phyloP scores from a whole-genome alignment of 768 basidiomycete species.

The Hygrophorus russula region DNA sequence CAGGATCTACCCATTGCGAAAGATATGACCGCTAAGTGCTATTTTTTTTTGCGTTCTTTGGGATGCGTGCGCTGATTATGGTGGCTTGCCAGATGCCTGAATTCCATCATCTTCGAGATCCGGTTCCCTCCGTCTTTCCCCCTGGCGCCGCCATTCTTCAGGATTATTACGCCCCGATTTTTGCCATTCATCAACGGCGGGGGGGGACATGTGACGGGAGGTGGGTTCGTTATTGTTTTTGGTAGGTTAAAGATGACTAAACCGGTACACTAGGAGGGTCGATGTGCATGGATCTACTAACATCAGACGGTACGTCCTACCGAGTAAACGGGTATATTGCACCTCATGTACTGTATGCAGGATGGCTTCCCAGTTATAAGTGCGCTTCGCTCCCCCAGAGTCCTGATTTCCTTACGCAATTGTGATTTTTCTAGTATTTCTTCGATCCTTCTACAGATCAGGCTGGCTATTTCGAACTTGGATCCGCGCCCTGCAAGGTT shows the following conservation, averaged over 20 bases:
- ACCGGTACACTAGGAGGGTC: constrained; percentile 39
- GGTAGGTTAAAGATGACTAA: too few relatives aligned
- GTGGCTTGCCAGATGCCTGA: constrained; percentile 14
- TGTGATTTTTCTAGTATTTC: constrained; percentile 23
- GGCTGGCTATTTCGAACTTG: constrained; percentile 55
- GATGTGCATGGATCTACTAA: constrained; percentile 67
- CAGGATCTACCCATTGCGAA: constrained; percentile 44
- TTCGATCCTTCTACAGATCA: constrained; percentile 52
- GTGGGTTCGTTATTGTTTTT: constrained; percentile 16
- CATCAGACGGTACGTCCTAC: constrained; percentile 37
- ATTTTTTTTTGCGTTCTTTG: constrained; percentile 4
- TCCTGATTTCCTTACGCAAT: background rate
- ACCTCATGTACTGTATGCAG: constrained; percentile 14
- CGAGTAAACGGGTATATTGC: background rate
- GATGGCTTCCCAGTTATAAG: constrained; percentile 64
- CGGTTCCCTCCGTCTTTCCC: constrained; percentile 59
- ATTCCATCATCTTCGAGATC: constrained; percentile 64
- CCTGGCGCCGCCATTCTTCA: constrained; percentile 64
- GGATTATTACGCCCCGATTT: constrained; percentile 64
- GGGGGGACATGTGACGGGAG: constrained; percentile 58
- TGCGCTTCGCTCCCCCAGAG: too few relatives aligned
- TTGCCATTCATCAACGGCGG: constrained; percentile 61
- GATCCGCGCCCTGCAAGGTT: constrained; percentile 56
- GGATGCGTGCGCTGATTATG: constrained; percentile 1
- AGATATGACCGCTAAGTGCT: constrained; percentile 42